Evolutionary conservation across 1,284 basidiomycete species (phyloP), one percentile per base, ranked within the genome.

Genomic region (Ustanciosporium gigantosporum): DNA sequence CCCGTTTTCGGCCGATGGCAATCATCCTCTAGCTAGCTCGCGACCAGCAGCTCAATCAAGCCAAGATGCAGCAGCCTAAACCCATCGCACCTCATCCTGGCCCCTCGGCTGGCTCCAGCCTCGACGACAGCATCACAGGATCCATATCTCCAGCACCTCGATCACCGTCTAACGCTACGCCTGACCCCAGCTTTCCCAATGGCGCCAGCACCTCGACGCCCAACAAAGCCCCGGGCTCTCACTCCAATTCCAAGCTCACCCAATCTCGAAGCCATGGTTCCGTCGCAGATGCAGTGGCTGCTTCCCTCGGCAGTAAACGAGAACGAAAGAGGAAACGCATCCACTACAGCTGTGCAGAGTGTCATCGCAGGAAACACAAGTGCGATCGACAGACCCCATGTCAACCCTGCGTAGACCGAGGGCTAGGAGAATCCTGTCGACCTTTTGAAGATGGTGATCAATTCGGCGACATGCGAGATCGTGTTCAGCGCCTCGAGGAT

Each of bases 281-380:
- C 34, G 62, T 71, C 7, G 71, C 71, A 4, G 71, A 72, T 40
- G 66, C 58, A 16, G 67, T 74, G n/a, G 68, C 69, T 17, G 66
- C 60, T 6, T 59, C 65, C 7, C 56, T 74, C 14, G 70, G 58
- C 16, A 66, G 56, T 47, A 65, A 67, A 25, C 56, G 55, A 20
- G 65, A 70, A 44, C 49, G 64, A 15, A 74, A 72, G 49, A 48
- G 72, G 24, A 68, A 73, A 45, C 66, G 73, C 31, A 58, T 74
- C 35, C 73, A 74, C 45, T 76, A 74, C 57, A 67, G 62, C 23
- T 76, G 73, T 29, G 66, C 73, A 11, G 73, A 76, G 39, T 74
- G 71, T 22, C 71, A 74, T 46, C 53, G 71, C 31, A 55, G 71
- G 8, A 74, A 74, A 44, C 71, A 74, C 64, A 70, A 70, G 46